A percentile compares a stretch with the other conserved stretches of the same genome.
These are phyloP conservation scores for Fusarium brachygibbosum DNA, from an alignment of 2,329 filamentous ascomycete genomes.

Conservation along the genomic window DNA sequence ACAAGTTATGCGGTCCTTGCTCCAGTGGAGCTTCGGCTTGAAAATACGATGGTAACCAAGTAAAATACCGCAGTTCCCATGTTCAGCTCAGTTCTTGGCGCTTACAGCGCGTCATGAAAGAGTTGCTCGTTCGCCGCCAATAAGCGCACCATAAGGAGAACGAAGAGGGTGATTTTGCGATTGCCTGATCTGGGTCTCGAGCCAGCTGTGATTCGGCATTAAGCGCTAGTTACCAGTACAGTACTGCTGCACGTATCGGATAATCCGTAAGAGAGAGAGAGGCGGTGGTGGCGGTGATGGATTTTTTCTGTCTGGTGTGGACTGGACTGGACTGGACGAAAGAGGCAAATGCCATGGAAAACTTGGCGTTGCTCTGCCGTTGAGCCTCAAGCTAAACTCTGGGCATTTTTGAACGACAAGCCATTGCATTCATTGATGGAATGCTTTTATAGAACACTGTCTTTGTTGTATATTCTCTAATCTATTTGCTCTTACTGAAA, in stretches of 20 bases:
- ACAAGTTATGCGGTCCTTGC: neutral
- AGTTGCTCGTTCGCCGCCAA: slow-evolving; percentile 15
- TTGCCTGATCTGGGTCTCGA: slow-evolving; percentile 32
- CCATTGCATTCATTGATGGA: neutral
- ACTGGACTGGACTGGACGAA: neutral
- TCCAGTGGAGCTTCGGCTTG: neutral
- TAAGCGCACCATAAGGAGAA: slow-evolving; percentile 17
- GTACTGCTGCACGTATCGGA: neutral
- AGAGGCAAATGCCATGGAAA: slow-evolving; percentile 20
- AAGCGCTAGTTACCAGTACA: neutral
- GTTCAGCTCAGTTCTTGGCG: slow-evolving; percentile 10
- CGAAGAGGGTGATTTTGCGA: neutral
- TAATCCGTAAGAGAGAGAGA: neutral
- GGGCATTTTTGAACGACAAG: slow-evolving; percentile 9
- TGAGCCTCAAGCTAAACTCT: slow-evolving; percentile 32
- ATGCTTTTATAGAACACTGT: neutral
- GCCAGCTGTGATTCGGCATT: slow-evolving; percentile 24
- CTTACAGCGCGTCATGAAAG: slow-evolving; percentile 5
- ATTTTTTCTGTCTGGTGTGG: neutral
- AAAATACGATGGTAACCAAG: slow-evolving; percentile 14
- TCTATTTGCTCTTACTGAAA: neutral
- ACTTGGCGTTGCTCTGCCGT: slow-evolving; percentile 36
- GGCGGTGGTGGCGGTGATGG: neutral
- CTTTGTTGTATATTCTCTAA: neutral
- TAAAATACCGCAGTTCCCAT: slow-evolving; percentile 23